phyloP scores from a whole-genome alignment of 2,329 filamentous ascomycete species.

The Sodiomyces alkalinus region DNA sequence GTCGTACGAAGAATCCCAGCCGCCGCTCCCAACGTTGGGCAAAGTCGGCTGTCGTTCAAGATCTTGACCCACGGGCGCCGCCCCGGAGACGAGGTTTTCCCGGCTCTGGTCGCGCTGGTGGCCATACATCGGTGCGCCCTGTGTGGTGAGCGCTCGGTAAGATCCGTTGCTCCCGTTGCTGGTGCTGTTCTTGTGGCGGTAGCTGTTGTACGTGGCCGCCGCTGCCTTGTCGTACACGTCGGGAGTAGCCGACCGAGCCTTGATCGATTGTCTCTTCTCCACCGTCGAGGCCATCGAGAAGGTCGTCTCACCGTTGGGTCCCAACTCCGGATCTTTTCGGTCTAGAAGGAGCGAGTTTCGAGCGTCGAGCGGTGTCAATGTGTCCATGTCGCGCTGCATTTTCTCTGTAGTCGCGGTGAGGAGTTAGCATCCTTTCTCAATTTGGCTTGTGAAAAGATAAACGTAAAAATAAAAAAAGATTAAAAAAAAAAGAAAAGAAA shows the following conservation, averaged over 20 bases:
- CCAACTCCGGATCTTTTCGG: constrained; percentile 18
- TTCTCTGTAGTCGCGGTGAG: too few relatives aligned
- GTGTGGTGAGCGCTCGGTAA: constrained; percentile 24
- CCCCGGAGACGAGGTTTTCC: constrained; percentile 22
- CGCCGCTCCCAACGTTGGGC: constrained; percentile 10
- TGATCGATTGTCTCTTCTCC: constrained; percentile 17
- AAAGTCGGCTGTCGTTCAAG: constrained; percentile 18
- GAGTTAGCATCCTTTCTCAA: constrained; percentile 14
- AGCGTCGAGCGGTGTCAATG: constrained; percentile 73
- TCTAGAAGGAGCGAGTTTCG: constrained; percentile 74
- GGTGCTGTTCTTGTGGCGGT: constrained; percentile 8
- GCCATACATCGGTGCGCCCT: constrained; percentile 11
- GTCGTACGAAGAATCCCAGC: neutral
- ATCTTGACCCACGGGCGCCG: constrained; percentile 21
- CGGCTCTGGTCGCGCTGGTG: constrained; percentile 15
- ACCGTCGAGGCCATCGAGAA: constrained; percentile 26
- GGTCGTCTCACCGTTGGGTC: constrained; percentile 20
- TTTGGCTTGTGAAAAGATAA: constrained; percentile 1
- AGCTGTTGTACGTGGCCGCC: constrained; percentile 12
- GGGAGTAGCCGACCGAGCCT: constrained; percentile 14
- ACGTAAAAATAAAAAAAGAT: too few relatives aligned
- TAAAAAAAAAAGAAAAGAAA: too few relatives aligned
- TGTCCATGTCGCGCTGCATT: constrained; percentile 60
- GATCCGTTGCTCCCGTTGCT: constrained; percentile 4
- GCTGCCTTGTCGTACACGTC: constrained; percentile 13